A percentile compares a stretch with the other conserved stretches of the same genome.
These are phyloP conservation scores for Tolypocladium album DNA, from an alignment of 2,329 filamentous ascomycete species.

Conservation along the genomic window DNA sequence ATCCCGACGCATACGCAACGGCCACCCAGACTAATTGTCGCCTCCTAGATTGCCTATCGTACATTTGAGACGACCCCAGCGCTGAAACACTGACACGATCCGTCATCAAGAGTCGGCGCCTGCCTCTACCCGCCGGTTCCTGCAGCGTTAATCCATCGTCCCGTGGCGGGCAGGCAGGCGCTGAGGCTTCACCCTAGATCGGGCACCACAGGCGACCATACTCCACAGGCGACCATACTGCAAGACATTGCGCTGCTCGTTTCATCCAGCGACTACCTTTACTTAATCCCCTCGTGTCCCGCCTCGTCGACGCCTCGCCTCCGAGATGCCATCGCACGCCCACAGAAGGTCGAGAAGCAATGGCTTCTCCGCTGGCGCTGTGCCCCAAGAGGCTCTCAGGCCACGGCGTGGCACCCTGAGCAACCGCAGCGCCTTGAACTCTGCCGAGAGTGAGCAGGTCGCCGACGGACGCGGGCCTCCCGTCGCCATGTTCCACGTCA, in stretches of 20 bases:
- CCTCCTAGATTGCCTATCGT: not conserved
- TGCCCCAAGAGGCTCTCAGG: not conserved
- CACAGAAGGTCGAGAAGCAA: not conserved
- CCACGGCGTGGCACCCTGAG: not conserved
- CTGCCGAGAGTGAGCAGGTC: not conserved
- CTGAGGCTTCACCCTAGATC: no score
- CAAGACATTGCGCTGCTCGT: not conserved
- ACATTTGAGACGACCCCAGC: not conserved
- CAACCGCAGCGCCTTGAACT: not conserved
- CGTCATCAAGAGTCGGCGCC: not conserved
- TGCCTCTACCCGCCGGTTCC: not conserved
- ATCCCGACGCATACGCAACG: not conserved
- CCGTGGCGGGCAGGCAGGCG: not conserved
- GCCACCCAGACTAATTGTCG: not conserved
- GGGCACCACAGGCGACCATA: no score
- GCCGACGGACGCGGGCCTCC: not conserved
- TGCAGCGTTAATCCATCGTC: not conserved
- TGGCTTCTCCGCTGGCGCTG: not conserved
- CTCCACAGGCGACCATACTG: no score
- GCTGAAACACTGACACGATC: not conserved
- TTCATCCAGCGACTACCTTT: not conserved
- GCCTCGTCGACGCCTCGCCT: not conserved
- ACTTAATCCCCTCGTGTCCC: not conserved
- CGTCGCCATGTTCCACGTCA: not conserved
- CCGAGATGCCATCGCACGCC: not conserved